Conservation (phyloP, 768 basidiomycete species). For the Mycena rosella region DNA sequence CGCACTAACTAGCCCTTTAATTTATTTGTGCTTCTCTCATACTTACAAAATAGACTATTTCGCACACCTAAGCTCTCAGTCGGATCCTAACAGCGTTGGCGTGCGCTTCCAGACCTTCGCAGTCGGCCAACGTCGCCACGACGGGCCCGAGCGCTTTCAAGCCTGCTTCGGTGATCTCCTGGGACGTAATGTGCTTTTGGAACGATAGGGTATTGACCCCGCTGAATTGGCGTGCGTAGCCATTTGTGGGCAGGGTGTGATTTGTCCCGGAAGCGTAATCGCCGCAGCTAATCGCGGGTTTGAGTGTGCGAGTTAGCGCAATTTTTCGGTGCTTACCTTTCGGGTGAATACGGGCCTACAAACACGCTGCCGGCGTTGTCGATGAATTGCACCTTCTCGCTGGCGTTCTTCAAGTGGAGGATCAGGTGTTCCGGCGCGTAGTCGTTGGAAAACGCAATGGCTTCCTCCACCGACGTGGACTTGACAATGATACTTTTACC, state of each 20-base stretch:
- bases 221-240: conserved; percentile 97
- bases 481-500: conserved; percentile 92
- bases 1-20: conserved; percentile 74
- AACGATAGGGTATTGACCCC: conserved; percentile 97
- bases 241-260: conserved; percentile 96
- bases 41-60: conserved; percentile 35
- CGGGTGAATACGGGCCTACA: conserved; percentile 94
- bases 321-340: conserved; percentile 74
- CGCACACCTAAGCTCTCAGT: conserved; percentile 49
- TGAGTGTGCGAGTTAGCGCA: conserved; percentile 8
- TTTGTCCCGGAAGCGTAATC: conserved; percentile 99
- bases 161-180: conserved; percentile 87
- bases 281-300: conserved; percentile 76
- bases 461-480: conserved; percentile 74
- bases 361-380: conserved; percentile 98
- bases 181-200: conserved; percentile 99
- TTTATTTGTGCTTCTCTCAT: conserved; percentile 23
- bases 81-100: conserved; percentile 96
- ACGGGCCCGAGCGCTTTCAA: conserved; percentile 85
- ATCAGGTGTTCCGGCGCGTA: conserved; percentile 99
- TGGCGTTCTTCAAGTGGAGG: conserved; percentile 84
- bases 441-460: conserved; percentile 92
- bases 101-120: conserved; percentile 95
- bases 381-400: conserved; percentile 71
- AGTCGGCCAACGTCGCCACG: conserved; percentile 91